phyloP scores from a whole-genome alignment of 495 filamentous ascomycete species.

The Aspergillus campestris region DNA sequence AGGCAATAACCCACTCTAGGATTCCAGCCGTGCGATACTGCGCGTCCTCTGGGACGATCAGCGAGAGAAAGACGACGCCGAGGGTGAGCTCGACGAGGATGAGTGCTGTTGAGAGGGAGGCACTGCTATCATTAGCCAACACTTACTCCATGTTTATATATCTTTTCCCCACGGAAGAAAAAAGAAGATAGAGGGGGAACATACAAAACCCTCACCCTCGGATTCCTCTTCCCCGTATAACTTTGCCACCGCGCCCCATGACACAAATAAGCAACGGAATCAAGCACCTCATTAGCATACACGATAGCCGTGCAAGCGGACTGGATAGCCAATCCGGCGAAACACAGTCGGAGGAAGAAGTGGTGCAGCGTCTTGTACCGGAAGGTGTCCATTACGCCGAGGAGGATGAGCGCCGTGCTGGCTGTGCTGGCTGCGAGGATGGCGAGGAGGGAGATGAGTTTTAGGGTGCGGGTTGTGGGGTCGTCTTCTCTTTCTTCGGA shows the following conservation, averaged over 20 bases:
- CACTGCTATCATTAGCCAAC: background rate
- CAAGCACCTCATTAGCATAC: constrained; percentile 15
- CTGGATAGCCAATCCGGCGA: constrained; percentile 13
- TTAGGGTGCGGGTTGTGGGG: constrained; percentile 9
- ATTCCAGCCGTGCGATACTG: constrained; percentile 10
- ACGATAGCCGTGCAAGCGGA: constrained; percentile 15
- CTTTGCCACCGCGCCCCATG: constrained; percentile 9
- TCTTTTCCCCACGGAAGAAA: too few relatives aligned
- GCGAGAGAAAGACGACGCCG: constrained; percentile 9
- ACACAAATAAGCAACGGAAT: constrained; percentile 9
- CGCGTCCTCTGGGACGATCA: constrained; percentile 8
- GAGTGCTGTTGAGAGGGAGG: constrained; percentile 14
- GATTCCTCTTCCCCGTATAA: constrained; percentile 10
- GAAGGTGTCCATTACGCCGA: constrained; percentile 18
- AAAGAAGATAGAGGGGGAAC: background rate
- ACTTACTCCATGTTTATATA: background rate
- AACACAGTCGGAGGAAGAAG: constrained; percentile 14
- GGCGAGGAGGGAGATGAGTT: constrained; percentile 13
- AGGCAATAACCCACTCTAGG: constrained; percentile 17
- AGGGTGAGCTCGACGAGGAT: constrained; percentile 16
- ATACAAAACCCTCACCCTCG: constrained; percentile 13
- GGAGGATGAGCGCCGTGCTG: constrained; percentile 13
- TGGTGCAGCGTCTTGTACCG: constrained; percentile 13
- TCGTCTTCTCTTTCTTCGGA: constrained; percentile 8
- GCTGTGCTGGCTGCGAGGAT: constrained; percentile 13